Evolutionary conservation across 495 filamentous ascomycete species (phyloP).

Genomic region (Hypoxylon fuscum): DNA sequence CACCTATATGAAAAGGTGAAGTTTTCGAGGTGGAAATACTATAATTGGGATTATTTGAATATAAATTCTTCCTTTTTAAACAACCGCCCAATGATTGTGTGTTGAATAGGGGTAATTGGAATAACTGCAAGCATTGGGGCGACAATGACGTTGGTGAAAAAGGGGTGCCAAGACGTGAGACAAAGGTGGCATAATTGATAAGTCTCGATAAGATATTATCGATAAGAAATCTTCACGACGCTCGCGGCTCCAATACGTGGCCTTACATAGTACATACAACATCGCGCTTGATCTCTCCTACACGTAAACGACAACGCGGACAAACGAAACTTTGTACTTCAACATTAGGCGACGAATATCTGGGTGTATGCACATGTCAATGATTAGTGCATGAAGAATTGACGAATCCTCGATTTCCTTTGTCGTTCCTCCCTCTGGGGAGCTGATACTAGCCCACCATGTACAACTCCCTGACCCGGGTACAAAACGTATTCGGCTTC

Average conservation of each 20-base stretch:
- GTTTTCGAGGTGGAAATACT: too few species aligned
- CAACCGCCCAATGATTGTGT: too few species aligned
- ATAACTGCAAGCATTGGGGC: conserved; percentile 4
- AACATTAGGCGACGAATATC: too few species aligned
- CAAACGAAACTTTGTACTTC: too few species aligned
- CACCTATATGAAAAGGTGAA: too few species aligned
- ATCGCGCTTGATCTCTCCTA: not conserved
- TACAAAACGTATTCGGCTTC: conserved; percentile 95
- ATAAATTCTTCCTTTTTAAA: too few species aligned
- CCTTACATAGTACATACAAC: too few species aligned
- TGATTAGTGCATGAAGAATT: not conserved
- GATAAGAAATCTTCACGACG: conserved; percentile 16
- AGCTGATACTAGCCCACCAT: conserved; percentile 60
- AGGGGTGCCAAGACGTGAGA: conserved; percentile 32
- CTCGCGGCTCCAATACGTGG: conserved; percentile 31
- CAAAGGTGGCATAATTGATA: conserved; percentile 25
- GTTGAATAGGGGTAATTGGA: conserved; percentile 14
- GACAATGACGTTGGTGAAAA: not conserved
- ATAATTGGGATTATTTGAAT: too few species aligned
- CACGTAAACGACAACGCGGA: too few species aligned
- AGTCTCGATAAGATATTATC: conserved; percentile 40
- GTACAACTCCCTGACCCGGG: conserved; percentile 84
- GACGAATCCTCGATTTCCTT: not conserved
- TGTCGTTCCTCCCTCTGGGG: conserved; percentile 4
- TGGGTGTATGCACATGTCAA: conserved; percentile 3